Percentiles rank a stretch among this genome's conserved stretches.
phyloP scores from a whole-genome alignment of 2,329 filamentous ascomycete genomes.

The Claviceps fusiformis region DNA sequence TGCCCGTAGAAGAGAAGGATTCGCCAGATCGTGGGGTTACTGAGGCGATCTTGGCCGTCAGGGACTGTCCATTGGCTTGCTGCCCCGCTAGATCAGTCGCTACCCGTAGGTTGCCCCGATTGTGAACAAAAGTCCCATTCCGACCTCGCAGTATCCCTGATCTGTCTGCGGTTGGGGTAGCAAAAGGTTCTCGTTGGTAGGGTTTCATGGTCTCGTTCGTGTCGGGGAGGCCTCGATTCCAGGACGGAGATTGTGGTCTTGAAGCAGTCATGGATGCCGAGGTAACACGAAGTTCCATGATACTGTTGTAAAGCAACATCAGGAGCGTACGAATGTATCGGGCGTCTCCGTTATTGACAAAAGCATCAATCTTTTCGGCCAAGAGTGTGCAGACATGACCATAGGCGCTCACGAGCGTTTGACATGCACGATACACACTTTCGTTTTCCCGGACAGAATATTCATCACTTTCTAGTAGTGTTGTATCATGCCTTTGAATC shows the following conservation, averaged over 20 bases:
- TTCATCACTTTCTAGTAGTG: slow-evolving; percentile 32
- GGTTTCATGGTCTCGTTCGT: slow-evolving; percentile 35
- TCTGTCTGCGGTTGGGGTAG: slow-evolving; percentile 39
- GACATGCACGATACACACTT: slow-evolving; percentile 48
- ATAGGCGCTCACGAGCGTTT: slow-evolving; percentile 51
- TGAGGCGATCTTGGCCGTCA: slow-evolving; percentile 39
- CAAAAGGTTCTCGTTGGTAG: slow-evolving; percentile 36
- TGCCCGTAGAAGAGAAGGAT: slow-evolving; percentile 51
- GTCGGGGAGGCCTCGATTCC: slow-evolving; percentile 9
- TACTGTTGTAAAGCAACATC: slow-evolving; percentile 51
- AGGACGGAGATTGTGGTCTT: slow-evolving; percentile 10
- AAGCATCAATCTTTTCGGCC: slow-evolving; percentile 47
- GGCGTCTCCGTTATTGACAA: slow-evolving; percentile 52
- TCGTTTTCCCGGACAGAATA: slow-evolving; percentile 42
- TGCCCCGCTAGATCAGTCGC: slow-evolving; percentile 37
- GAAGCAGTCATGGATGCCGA: slow-evolving; percentile 22
- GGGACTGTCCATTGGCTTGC: slow-evolving; percentile 33
- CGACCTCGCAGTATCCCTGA: slow-evolving; percentile 19
- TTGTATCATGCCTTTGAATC: slow-evolving; percentile 45
- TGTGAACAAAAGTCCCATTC: slow-evolving; percentile 29
- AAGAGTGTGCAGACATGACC: slow-evolving; percentile 50
- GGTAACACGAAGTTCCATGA: slow-evolving; percentile 51
- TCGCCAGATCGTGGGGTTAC: slow-evolving; percentile 75
- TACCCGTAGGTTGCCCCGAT: slow-evolving; percentile 40
- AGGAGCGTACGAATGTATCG: slow-evolving; percentile 53